Percentiles rank a stretch among this genome's conserved stretches.
phyloP scores from a whole-genome alignment of 768 basidiomycete genomes.

The Amanita rubescens region DNA sequence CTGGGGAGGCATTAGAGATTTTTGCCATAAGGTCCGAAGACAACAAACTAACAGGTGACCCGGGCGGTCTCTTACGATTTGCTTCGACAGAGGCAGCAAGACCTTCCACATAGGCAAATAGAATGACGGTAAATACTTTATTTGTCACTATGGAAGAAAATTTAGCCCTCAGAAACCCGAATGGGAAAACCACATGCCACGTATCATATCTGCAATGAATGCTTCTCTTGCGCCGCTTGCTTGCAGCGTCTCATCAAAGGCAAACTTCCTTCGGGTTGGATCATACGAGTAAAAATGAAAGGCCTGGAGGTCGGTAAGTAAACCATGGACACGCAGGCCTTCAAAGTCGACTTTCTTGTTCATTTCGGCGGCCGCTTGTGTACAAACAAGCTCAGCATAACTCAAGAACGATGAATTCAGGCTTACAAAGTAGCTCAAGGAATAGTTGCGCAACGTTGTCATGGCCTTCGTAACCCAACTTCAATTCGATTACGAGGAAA shows the following conservation, averaged over 20 bases:
- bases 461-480: slow-evolving; percentile 12
- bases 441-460: slow-evolving; percentile 10
- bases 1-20: slow-evolving; percentile 9
- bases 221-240: slow-evolving; percentile 8
- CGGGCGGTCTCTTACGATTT: slow-evolving; percentile 7
- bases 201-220: slow-evolving; percentile 11
- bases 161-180: slow-evolving; percentile 9
- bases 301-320: slow-evolving; percentile 9
- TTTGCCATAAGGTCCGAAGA: slow-evolving; percentile 7
- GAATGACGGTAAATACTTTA: slow-evolving; percentile 11
- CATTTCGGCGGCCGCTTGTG: slow-evolving; percentile 8
- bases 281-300: slow-evolving; percentile 14
- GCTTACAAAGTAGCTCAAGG: slow-evolving; percentile 12
- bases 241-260: slow-evolving; percentile 11
- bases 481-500: slow-evolving; percentile 18
- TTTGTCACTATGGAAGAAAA: slow-evolving; percentile 10
- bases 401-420: slow-evolving; percentile 1
- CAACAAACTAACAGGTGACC: slow-evolving; percentile 7
- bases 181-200: slow-evolving; percentile 8
- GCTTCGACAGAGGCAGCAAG: slow-evolving; percentile 8
- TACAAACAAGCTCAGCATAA: slow-evolving; percentile 4
- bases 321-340: slow-evolving; percentile 10
- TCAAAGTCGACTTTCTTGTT: slow-evolving; percentile 4
- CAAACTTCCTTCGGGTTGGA: slow-evolving; percentile 5
- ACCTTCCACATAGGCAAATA: slow-evolving; percentile 10